Base-by-base conservation (phyloP, 495 filamentous ascomycete species). In the Podospora tetraspora region DNA sequence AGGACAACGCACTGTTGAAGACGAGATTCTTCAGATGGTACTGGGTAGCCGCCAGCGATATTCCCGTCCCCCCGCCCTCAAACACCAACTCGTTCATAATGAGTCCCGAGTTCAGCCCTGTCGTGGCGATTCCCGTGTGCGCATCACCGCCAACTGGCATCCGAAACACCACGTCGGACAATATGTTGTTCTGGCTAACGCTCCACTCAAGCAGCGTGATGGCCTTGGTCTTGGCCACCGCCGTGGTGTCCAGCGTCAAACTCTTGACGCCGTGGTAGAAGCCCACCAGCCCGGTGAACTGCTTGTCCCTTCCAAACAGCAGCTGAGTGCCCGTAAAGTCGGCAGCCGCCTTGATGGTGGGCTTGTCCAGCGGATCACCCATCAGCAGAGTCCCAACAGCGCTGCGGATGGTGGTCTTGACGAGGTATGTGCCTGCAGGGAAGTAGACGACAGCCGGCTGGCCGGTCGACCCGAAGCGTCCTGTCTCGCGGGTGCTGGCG, bases 221-320 rank as follows among this genome's bases (percentile, higher is more conserved):
- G 1, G 68, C 62, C 57, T 69, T 71, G 16, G 79, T 80, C 6
- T 84, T 81, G 21, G 81, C 79, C 52, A 92, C 82, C 6, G 70
- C 76, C 8, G 89, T 92, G 63, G 84, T 83, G 73, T 93, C 91
- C 19, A 93, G 78, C 62, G 90, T 82, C 43, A 93, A 79, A 68
- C 93, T 92, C 29, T 88, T 82, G 66, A 93, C 82, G 64, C 90
- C 88, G 61, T 90, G 79, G 72, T 84, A 92, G 77, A 93, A 93
- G 22, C 88, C 85, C 69, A 89, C 91, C 16, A 89, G 92, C 0
- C 84, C 76, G 21, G 79, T 74, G 68, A 76, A 81, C 71, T 77
- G 77, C 59, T 73, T 71, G 66, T 80, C 73, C 57, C 79, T 80
- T 37, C 77, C 81, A 77, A 81, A 89, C 72, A 88, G 86, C 67